Evolutionary conservation across 2,329 filamentous ascomycete species (phyloP).

Genomic region (Fusarium sp.): DNA sequence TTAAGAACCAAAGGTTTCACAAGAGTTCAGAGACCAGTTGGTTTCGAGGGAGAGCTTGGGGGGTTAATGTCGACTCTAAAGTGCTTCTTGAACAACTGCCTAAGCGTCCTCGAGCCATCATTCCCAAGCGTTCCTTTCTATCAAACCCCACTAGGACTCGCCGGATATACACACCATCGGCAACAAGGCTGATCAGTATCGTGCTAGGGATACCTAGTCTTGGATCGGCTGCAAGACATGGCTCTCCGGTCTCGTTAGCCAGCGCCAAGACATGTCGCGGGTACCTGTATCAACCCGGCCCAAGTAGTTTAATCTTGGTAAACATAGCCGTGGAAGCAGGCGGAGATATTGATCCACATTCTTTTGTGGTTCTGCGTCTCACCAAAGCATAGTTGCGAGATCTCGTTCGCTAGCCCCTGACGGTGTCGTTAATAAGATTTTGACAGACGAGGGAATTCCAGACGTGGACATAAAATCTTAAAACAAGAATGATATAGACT

Average conservation of each 20-base stretch:
- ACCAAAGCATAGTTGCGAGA: slow-evolving; percentile 2
- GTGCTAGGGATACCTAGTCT: slow-evolving; percentile 23
- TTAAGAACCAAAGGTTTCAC: background rate
- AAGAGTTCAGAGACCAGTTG: background rate
- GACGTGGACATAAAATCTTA: background rate
- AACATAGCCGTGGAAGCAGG: background rate
- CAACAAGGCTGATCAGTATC: slow-evolving; percentile 21
- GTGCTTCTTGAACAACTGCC: background rate
- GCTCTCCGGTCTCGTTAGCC: slow-evolving; percentile 15
- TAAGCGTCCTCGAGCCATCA: background rate
- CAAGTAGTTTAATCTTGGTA: slow-evolving; percentile 2
- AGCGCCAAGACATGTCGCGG: slow-evolving; percentile 17
- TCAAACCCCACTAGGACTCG: background rate
- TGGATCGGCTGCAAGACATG: slow-evolving; percentile 34
- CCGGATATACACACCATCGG: background rate
- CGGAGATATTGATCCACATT: slow-evolving; percentile 7
- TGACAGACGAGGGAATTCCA: background rate
- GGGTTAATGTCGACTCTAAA: background rate
- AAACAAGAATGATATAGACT: background rate
- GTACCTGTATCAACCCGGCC: slow-evolving; percentile 19
- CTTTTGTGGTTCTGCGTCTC: background rate
- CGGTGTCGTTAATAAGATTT: background rate
- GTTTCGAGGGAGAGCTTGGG: background rate
- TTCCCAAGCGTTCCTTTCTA: background rate
- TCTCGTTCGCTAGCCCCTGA: slow-evolving; percentile 4